Evolutionary conservation across 2,329 filamentous ascomycete genomes (phyloP), one percentile per base, ranked within the genome.

Genomic region (Emergomyces orientalis): DNA sequence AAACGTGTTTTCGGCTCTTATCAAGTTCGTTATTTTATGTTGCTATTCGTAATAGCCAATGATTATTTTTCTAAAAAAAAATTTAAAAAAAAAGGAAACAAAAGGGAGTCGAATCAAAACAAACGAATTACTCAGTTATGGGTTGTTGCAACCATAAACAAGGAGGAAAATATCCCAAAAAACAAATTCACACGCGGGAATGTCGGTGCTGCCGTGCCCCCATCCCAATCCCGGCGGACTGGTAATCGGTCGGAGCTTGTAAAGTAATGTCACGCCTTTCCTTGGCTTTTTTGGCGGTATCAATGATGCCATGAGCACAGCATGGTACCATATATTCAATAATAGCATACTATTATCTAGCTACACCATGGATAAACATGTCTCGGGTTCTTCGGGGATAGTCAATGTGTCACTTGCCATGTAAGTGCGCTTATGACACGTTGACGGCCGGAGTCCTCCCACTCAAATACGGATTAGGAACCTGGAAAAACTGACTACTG

Each of bases 211-310:
- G 19, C 57, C 4, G 25, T 39, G 41, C 13, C 39, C 25, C 22
- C 13, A 47, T 22, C 41, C 32, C 25, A 43, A 60, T 60, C 57
- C 57, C 57, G 41, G 45, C 25, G 41, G 57, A 47, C 25, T 60
- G 57, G 57, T 60, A 22, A 39, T 51, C 30, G 57, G 57, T 39
- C 27, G 41, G 45, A 60, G 57, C 57, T 60, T 60, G 39, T 45
- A 60, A n/a, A 60, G 32, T 58, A 58, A 47, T 60, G 43, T 27
- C 57, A 51, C 39, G 11, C 57, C 39, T 11, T 47, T 45, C 17
- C 57, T 60, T 43, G 14, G 55, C 55, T 25, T 27, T n/a, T 25
- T 17, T 41, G n/a, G n/a, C n/a, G 4, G 37, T 25, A 57, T 25
- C 34, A 14, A 22, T 37, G 27, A 56, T 39, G 30, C 30, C 8